Base-by-base conservation (phyloP, 1,284 basidiomycete species). In the Malassezia yamatoensis region DNA sequence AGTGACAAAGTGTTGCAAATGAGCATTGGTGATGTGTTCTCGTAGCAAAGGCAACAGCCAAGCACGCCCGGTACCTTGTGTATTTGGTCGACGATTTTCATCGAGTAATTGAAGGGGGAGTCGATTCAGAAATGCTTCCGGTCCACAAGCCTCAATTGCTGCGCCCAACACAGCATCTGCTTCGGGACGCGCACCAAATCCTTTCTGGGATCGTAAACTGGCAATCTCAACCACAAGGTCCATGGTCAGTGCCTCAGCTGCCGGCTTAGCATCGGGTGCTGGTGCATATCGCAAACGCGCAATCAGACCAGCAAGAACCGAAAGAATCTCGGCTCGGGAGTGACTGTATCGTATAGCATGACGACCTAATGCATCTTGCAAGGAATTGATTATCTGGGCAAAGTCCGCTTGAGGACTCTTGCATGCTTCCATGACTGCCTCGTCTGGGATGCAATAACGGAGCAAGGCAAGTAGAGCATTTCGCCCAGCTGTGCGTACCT, bases 21-120 rank as follows among this genome's bases (percentile, higher is more conserved):
- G 57, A 82, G 91, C 67, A 84, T 86, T 81, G 84, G 90, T 68
- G 80, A 79, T 79, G 39, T 77, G 82, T 33, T 86, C 82, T n/a
- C 85, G 78, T 54, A 99, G 83, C 52, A 96, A 80, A 3, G 94
- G 93, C 6, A 99, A 81, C 21, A 99, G 80, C 80, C 88, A 96
- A 2, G 93, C 94, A 43, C 88, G 84, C 16, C 80, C 80, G 2
- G 84, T 71, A 84, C 84, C 50, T 15, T 53, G 34, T 11, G 50
- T 53, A 18, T 52, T 52, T 4, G 50, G 55, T 3, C 55, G 55
- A 24, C 48, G 33, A 2, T 62, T 47, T 15, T 69, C 68, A 37
- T 68, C 66, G 20, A 68, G 61, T 39, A 98, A 79, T 67, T 91
- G 90, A 48, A 98, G 79, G 1, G 94, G 94, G 34, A 98, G 78